Percentiles rank a stretch among this genome's conserved stretches.
Conservation (phyloP, 2,329 filamentous ascomycete genomes). For the Scedosporium boydii region DNA sequence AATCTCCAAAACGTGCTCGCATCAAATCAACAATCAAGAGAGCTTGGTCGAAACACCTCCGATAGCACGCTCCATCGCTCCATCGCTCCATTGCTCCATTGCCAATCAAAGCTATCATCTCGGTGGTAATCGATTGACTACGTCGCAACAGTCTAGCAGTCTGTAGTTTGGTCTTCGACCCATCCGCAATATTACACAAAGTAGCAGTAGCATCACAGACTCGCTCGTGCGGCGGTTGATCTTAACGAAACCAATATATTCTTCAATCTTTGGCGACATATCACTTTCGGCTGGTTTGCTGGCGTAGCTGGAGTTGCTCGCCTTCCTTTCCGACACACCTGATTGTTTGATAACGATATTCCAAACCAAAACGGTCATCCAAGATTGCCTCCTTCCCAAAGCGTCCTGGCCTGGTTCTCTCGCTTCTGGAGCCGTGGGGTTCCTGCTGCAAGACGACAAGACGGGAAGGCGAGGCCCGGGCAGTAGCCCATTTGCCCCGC, state of each 20-base stretch:
- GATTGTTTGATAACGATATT: constrained; percentile 7
- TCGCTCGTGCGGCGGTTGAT: background rate
- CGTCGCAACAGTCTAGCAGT: no score
- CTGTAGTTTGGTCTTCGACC: no score
- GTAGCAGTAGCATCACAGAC: background rate
- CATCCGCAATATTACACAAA: no score
- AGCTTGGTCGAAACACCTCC: no score
- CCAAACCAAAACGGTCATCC: background rate
- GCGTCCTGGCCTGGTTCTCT: background rate
- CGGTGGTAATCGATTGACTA: no score
- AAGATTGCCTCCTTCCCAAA: background rate
- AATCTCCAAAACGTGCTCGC: background rate
- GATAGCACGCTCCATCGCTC: no score
- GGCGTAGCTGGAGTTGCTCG: background rate
- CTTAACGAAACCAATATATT: background rate
- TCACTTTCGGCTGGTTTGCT: background rate
- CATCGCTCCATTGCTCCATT: no score
- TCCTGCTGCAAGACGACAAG: constrained; percentile 4
- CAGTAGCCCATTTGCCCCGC: background rate
- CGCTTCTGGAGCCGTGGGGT: constrained; percentile 1
- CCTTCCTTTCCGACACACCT: background rate
- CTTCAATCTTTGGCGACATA: background rate
- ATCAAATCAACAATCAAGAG: no score
- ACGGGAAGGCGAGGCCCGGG: constrained; percentile 5
- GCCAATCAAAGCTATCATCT: no score